phyloP scores from a whole-genome alignment of 169 alveolate species.

The Blepharisma undulans region DNA sequence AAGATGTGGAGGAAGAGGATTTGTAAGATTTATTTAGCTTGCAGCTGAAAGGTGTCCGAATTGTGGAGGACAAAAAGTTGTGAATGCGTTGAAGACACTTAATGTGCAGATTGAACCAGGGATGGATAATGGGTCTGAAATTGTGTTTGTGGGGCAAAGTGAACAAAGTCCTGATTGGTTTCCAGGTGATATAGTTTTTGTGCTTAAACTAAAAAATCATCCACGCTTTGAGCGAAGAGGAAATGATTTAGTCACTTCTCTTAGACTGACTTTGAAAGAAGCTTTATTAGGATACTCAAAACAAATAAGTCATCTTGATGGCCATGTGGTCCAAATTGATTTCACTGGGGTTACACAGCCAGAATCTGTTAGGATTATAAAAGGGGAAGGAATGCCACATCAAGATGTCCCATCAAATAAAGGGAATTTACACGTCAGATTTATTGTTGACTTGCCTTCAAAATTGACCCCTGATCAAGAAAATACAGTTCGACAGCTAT shows the following conservation, averaged over 20 bases:
- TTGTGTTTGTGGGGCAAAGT: conserved; percentile 71
- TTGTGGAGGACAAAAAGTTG: conserved; percentile 77
- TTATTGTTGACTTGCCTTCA: conserved; percentile 61
- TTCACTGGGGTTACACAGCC: conserved; percentile 72
- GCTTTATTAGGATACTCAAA: conserved; percentile 76
- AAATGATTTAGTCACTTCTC: conserved; percentile 55
- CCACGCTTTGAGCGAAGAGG: conserved; percentile 64
- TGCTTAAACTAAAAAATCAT: conserved; percentile 53
- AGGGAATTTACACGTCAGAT: conserved; percentile 69
- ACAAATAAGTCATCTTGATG: conserved; percentile 69
- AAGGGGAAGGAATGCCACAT: conserved; percentile 83
- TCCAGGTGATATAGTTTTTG: conserved; percentile 80
- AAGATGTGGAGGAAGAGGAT: conserved; percentile 76
- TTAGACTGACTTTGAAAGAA: conserved; percentile 66
- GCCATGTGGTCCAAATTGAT: conserved; percentile 68
- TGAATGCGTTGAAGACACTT: conserved; percentile 52
- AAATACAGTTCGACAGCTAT: conserved; percentile 31
- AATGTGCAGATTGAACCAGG: conserved; percentile 72
- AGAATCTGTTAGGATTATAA: conserved; percentile 60
- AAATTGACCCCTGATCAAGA: conserved; percentile 56
- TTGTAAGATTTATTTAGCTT: conserved; percentile 25
- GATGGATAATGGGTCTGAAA: conserved; percentile 72
- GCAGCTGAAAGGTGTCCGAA: conserved; percentile 60
- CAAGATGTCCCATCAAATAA: conserved; percentile 63
- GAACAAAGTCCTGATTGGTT: conserved; percentile 73